These are phyloP conservation scores for Daldinia loculata DNA, from an alignment of 495 filamentous ascomycete genomes.

Conservation along the genomic window DNA sequence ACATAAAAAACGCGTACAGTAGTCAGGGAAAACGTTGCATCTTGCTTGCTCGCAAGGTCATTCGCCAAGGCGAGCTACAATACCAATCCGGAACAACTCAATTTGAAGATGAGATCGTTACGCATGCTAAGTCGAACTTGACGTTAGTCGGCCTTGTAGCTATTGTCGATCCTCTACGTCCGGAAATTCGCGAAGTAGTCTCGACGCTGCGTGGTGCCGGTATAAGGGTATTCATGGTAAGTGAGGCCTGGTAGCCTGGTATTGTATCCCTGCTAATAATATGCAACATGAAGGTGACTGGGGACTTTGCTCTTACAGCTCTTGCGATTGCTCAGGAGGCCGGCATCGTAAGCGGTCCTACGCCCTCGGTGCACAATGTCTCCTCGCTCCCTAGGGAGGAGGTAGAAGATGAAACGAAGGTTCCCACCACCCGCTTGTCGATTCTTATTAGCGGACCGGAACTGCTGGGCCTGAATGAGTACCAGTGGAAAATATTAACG, in stretches of 20 bases:
- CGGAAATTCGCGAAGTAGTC: conserved; percentile 70
- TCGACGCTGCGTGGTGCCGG: conserved; percentile 65
- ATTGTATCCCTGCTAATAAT: conserved; percentile 3
- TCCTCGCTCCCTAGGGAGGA: conserved; percentile 51
- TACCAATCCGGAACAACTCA: conserved; percentile 50
- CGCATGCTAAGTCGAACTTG: conserved; percentile 58
- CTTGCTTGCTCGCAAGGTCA: conserved; percentile 67
- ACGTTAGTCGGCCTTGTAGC: conserved; percentile 70
- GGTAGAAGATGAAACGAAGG: conserved; percentile 25
- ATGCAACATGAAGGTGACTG: conserved; percentile 60
- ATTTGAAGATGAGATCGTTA: conserved; percentile 62
- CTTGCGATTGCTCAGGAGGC: conserved; percentile 72
- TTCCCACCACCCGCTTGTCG: conserved; percentile 33
- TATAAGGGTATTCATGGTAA: conserved; percentile 70
- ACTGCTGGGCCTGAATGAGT: conserved; percentile 62
- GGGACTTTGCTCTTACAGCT: conserved; percentile 76
- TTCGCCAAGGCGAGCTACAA: conserved; percentile 50
- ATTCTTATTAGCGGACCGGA: conserved; percentile 67
- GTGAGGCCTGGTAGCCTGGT: not conserved
- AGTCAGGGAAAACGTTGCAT: conserved; percentile 70
- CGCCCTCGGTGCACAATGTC: conserved; percentile 49
- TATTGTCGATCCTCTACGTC: conserved; percentile 72
- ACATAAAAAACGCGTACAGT: conserved; percentile 68
- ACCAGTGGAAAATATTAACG: conserved; percentile 66
- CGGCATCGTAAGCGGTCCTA: conserved; percentile 66